Evolutionary conservation across 2,329 filamentous ascomycete genomes (phyloP), one percentile per base, ranked within the genome.

Genomic region (Fusarium marasasianum): DNA sequence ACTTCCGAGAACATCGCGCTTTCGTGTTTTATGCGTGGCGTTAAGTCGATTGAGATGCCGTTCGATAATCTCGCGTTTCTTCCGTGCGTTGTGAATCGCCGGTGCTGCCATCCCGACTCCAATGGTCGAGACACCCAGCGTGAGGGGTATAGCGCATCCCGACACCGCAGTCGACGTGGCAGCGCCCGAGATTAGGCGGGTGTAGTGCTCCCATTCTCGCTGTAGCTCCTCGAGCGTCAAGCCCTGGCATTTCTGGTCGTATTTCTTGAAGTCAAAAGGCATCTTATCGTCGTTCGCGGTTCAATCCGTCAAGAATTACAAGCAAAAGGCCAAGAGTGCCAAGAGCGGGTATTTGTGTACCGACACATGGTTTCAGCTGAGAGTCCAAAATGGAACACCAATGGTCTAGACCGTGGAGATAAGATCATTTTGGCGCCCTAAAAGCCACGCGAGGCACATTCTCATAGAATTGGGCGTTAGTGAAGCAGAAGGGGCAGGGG

Each of bases 131-230:
- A 85, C 78, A 1, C 83, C 83, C 5, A 80, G 76, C 0, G 83
- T 84, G 18, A 84, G 63, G 11, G 83, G 83, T 3, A 84, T 76
- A 20, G 84, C 82, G 7, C 83, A 63, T 1, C 83, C 81, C 6
- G 81, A 83, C 8, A 84, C 79, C 0, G 82, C 81, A n/a, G 82
- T 84, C 10, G 79, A 82, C 0, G 83, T 84, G 10, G 83, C 82
- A 41, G 82, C 82, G 18, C 82, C 80, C 0, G 83, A 79, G 13
- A 85, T 80, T 7, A 83, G 80, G 22, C 84, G 81, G 9, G 83
- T 84, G 51, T 85, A 84, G 71, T 84, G 83, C 62, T 85, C 79
- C 83, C 83, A 85, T 71, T 84, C 82, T 24, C 79, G 76, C 50
- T 84, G 82, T 18, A 85, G 80, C 38, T 83, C 80, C 38, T 83